These are phyloP conservation scores for Kernera saxatilis DNA, from an alignment of 345 rosid genomes.

Conservation along the genomic window DNA sequence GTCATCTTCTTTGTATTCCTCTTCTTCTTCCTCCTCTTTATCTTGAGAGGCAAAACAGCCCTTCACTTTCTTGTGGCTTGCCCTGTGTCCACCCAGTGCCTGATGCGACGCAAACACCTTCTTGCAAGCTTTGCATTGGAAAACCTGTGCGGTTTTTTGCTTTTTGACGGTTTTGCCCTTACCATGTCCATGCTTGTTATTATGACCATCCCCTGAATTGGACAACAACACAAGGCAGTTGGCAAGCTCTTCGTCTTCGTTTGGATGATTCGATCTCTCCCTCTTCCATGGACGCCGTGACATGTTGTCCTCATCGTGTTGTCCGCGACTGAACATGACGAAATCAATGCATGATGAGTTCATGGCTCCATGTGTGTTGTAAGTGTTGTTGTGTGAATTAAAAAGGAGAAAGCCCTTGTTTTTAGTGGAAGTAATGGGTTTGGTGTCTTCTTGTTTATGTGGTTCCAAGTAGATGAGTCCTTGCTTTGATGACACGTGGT, in stretches of 20 bases:
- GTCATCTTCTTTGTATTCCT: constrained; percentile 29
- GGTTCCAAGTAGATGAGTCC: constrained; percentile 14
- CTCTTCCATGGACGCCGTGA: constrained; percentile 32
- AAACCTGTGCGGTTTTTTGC: constrained; percentile 38
- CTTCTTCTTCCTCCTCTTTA: constrained; percentile 27
- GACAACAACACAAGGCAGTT: constrained; percentile 89
- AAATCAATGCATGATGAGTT: constrained; percentile 33
- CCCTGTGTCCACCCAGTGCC: constrained; percentile 98
- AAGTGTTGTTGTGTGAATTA: constrained; percentile 9
- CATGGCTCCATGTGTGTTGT: background rate
- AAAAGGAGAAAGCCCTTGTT: constrained; percentile 32
- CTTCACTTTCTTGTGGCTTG: constrained; percentile 98
- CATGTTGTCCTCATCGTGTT: constrained; percentile 19
- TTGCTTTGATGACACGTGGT: constrained; percentile 24
- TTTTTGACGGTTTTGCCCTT: constrained; percentile 35
- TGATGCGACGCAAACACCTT: constrained; percentile 97
- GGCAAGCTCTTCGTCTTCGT: constrained; percentile 96
- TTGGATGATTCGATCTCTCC: constrained; percentile 27
- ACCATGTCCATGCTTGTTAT: constrained; percentile 9
- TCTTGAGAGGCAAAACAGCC: constrained; percentile 78
- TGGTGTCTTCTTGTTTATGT: constrained; percentile 30
- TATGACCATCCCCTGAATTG: constrained; percentile 46
- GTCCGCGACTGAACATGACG: constrained; percentile 27
- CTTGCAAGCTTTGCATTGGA: constrained; percentile 97
- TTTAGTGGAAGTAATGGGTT: constrained; percentile 29